These are phyloP conservation scores for Diaporthe sp. DNA, from an alignment of 2,329 filamentous ascomycete genomes.

Conservation along the genomic window DNA sequence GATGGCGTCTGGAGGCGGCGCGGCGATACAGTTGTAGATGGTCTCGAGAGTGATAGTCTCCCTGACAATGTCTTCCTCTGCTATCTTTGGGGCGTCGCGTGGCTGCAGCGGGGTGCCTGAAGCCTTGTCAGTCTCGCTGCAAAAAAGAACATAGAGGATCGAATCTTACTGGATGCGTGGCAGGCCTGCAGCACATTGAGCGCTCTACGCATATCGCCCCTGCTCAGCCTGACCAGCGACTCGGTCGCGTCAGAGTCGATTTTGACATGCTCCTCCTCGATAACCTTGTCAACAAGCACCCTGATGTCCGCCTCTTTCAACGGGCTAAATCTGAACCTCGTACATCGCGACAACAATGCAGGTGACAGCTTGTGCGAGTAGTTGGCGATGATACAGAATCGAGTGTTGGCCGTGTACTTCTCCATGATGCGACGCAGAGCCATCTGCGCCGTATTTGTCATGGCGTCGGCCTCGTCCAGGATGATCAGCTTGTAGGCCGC, in stretches of 20 bases:
- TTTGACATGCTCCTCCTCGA: conserved; percentile 87
- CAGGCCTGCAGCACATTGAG: conserved; percentile 97
- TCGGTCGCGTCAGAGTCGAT: conserved; percentile 86
- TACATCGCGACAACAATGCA: conserved; percentile 92
- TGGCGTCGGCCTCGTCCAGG: conserved; percentile 98
- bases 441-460: conserved; percentile 99
- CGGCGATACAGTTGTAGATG: conserved; percentile 98
- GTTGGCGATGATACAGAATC: conserved; percentile 99
- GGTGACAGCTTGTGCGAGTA: conserved; percentile 98
- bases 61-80: conserved; percentile 76
- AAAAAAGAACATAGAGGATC: too few relatives aligned
- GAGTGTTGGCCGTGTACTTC: conserved; percentile 97
- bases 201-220: conserved; percentile 95
- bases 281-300: conserved; percentile 87
- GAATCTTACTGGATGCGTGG: conserved; percentile 84
- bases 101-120: conserved; percentile 77
- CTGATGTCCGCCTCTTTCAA: conserved; percentile 91
- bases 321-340: conserved; percentile 94
- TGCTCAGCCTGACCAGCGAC: conserved; percentile 87
- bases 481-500: conserved; percentile 96
- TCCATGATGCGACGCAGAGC: conserved; percentile 97
- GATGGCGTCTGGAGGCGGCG: conserved; percentile 91
- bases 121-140: conserved; percentile 33
- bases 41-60: conserved; percentile 89
- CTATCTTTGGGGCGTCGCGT: conserved; percentile 71